Base-by-base conservation (phyloP, 2,329 filamentous ascomycete genomes). In the Coniochaeta sp. region DNA sequence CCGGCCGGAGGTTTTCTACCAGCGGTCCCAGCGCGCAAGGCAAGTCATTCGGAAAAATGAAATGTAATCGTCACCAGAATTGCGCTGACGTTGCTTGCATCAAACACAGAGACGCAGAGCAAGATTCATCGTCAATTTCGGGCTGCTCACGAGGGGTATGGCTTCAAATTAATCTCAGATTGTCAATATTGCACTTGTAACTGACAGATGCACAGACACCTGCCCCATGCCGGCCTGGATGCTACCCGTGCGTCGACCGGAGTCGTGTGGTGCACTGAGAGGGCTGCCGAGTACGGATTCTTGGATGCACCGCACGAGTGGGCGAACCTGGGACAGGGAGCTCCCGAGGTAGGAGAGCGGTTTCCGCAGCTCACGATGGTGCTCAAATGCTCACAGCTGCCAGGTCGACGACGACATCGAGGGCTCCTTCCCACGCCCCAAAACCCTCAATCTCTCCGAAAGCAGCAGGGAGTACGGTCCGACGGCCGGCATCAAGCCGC, bases 271-370 rank as follows among this genome's bases (percentile, higher is more conserved):
- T 91, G 86, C 58, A 90, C 86, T 3, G 88, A 94, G 72, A 86
- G 89, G 60, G 91, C 91, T 51, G 82, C 84, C 66, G 91, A 96
- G 71, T 88, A 92, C 71, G 92, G 92, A 61, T 96, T 87, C 73
- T 74, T 83, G 49, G 91, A 96, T 4, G 78, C 91, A 59, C 91
- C 90, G 10, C 79, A 87, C 2, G 71, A 77, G 57, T 96, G 92
- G 92, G 91, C 92, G 53, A 97, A 97, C 67, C 76, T 97, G 50
- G 92, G 92, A 28, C 92, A 96, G 73, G 91, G 91, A 60, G 91
- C 91, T 14, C 91, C 91, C 40, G 91, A 96, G 58, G 59, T 60
- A 57, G 27, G 38, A 22, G 12, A 22, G 2, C 26, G 42, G n/a
- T n/a, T n/a, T n/a, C n/a, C n/a, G n/a, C n/a, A n/a, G 35, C 24